Evolutionary conservation across 345 rosid genomes (phyloP).

Genomic region (Litchi chinensis): DNA sequence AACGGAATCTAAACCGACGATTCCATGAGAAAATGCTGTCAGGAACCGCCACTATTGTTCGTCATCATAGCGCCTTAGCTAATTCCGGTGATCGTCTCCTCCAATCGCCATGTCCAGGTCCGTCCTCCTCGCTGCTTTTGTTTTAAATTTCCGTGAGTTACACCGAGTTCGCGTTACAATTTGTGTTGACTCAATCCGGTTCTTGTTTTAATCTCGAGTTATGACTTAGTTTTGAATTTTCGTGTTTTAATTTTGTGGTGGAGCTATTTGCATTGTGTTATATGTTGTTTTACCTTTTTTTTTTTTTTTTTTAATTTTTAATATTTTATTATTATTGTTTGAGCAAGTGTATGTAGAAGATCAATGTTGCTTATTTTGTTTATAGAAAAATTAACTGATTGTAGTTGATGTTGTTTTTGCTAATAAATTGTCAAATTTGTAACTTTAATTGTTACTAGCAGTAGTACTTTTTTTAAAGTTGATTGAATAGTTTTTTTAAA

Average conservation of each 20-base stretch:
- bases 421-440: not conserved
- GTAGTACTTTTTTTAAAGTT: not conserved
- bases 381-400: not conserved
- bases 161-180: not conserved
- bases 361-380: not conserved
- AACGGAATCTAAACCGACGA: not conserved
- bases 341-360: not conserved
- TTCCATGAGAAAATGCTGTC: constrained; percentile 59
- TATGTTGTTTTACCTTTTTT: not conserved
- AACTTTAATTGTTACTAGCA: not conserved
- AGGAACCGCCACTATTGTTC: constrained; percentile 1
- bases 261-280: not conserved
- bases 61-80: constrained; percentile 25
- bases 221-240: not conserved
- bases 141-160: not conserved
- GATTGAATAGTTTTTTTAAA: no score
- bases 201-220: not conserved
- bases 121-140: not conserved
- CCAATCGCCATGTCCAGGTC: constrained; percentile 67
- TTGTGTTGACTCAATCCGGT: not conserved
- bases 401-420: not conserved
- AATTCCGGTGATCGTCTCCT: not conserved
- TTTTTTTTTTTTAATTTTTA: no score
- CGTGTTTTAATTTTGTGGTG: not conserved
- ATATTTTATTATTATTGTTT: not conserved